Evolutionary conservation across 2,329 filamentous ascomycete species (phyloP), one percentile per base, ranked within the genome.

Genomic region (Zasmidium cellare): DNA sequence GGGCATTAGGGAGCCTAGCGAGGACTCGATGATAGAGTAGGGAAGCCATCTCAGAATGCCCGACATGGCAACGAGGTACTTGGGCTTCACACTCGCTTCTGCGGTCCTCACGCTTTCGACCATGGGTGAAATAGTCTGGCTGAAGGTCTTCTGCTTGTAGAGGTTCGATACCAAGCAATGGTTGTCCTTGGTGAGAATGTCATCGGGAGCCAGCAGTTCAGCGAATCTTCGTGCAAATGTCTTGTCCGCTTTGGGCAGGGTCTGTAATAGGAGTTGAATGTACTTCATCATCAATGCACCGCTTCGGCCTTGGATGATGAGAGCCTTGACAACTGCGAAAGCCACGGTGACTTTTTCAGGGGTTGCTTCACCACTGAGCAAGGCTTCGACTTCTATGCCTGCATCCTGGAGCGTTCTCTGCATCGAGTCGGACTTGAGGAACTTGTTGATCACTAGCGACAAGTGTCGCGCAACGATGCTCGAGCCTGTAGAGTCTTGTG

Each of bases 91-190:
- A 12, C 73, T 63, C 56, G 67, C 57, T 25, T 73, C 71, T 7
- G 79, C 76, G 18, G 72, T 71, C 56, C 78, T 79, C 67, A 86
- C 84, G 2, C 77, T 75, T 23, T 77, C 71, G 3, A 82, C 80
- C 51, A 88, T 82, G 25, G 79, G 71, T 0, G 86, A 85, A 1
- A 84, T 76, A 3, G 85, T 76, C 16, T 84, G 81, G 25, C 79
- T 80, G 72, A 89, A 88, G 44, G 83, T 79, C 60, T 83, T 84
- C 66, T 89, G 86, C 67, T 85, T 87, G 63, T 84, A 81, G 2
- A 89, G 76, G 2, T 85, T 77, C 2, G 85, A 82, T 38, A 88
- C 81, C 18, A 80, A 79, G 59, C 85, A 87, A 60, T 84, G 81
- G 64, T 88, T 88, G 38, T 79, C 73, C 59, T 83, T 80, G 12